These are phyloP conservation scores for Phialophora chinensis DNA, from an alignment of 2,329 filamentous ascomycete species.

Conservation along the genomic window DNA sequence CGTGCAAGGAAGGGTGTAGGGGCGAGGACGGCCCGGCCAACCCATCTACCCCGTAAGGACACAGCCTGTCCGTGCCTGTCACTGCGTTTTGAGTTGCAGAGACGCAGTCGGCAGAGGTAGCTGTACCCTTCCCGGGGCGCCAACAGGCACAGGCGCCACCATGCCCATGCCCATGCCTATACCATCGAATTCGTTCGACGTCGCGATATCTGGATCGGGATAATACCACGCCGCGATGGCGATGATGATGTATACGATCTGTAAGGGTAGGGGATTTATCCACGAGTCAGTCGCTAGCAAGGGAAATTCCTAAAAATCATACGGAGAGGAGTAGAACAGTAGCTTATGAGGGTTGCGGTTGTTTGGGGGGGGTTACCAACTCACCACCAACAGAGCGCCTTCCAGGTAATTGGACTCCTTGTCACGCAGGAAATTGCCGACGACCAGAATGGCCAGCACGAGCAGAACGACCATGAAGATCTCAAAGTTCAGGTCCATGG, in stretches of 20 bases:
- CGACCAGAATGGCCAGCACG: conserved; percentile 81
- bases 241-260: conserved; percentile 65
- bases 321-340: no score
- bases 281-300: conserved; percentile 5
- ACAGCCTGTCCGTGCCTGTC: no score
- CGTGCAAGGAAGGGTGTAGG: no score
- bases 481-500: conserved; percentile 82
- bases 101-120: no score
- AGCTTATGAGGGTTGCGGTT: no score
- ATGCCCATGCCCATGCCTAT: no score
- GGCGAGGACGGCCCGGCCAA: no score
- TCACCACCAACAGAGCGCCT: conserved; percentile 75
- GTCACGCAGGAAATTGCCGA: conserved; percentile 85
- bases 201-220: conserved; percentile 54
- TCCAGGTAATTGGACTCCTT: conserved; percentile 91
- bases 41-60: no score
- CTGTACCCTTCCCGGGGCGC: no score
- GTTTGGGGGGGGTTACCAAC: conserved; percentile 3
- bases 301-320: not conserved
- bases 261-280: not conserved
- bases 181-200: conserved; percentile 27
- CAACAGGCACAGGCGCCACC: no score
- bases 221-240: conserved; percentile 68
- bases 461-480: conserved; percentile 83
- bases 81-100: no score